phyloP scores from a whole-genome alignment of 768 basidiomycete genomes.

The Atractiella rhizophila region DNA sequence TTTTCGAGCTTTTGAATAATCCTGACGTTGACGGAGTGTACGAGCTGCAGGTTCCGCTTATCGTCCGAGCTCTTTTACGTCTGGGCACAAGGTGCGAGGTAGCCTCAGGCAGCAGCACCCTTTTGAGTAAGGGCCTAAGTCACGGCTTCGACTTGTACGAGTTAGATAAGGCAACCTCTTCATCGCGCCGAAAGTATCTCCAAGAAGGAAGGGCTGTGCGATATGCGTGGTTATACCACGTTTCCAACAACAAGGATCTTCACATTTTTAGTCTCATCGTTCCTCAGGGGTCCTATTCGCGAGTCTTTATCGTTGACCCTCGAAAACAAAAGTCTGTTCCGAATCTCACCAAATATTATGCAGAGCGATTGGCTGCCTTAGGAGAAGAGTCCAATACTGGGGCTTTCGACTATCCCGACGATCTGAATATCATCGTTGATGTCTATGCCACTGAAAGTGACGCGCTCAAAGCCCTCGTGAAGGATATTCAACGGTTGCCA shows the following conservation, averaged over 20 bases:
- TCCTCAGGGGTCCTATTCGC: slow-evolving; percentile 35
- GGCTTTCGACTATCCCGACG: slow-evolving; percentile 36
- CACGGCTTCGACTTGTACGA: slow-evolving; percentile 60
- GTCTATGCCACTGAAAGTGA: slow-evolving; percentile 57
- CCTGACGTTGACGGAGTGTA: slow-evolving; percentile 86
- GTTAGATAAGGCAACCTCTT: slow-evolving; percentile 37
- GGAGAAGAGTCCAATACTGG: slow-evolving; percentile 18
- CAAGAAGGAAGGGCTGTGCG: slow-evolving; percentile 42
- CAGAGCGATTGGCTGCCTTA: slow-evolving; percentile 29
- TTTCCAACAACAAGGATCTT: slow-evolving; percentile 41
- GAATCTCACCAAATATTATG: slow-evolving; percentile 49
- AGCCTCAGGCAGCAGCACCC: slow-evolving; percentile 35
- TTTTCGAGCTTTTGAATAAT: slow-evolving; percentile 73
- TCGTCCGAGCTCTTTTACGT: slow-evolving; percentile 51
- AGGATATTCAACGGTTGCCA: slow-evolving; percentile 54
- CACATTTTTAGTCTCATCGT: slow-evolving; percentile 75
- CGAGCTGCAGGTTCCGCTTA: slow-evolving; percentile 72
- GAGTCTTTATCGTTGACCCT: slow-evolving; percentile 70
- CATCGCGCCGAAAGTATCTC: slow-evolving; percentile 44
- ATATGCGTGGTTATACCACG: slow-evolving; percentile 71
- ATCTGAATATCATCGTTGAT: slow-evolving; percentile 26
- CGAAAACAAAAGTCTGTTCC: slow-evolving; percentile 64
- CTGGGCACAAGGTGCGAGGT: slow-evolving; percentile 60
- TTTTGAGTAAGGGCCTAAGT: slow-evolving; percentile 57
- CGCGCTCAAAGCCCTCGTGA: slow-evolving; percentile 62